These are phyloP conservation scores for Brettanomyces sp. DNA, from an alignment of 805 yeast genomes.

Conservation along the genomic window DNA sequence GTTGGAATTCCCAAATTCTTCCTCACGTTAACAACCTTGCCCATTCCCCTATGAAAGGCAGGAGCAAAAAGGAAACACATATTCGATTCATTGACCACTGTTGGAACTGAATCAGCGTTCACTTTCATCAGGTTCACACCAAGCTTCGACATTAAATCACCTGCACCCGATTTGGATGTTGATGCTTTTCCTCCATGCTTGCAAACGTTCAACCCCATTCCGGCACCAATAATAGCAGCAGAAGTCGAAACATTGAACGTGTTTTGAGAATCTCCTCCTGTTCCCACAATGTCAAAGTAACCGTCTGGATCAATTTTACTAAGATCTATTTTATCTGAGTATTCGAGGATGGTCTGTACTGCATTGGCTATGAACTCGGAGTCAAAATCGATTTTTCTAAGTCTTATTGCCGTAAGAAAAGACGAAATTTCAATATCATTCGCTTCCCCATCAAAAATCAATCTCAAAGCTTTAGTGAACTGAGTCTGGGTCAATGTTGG, in stretches of 20 bases:
- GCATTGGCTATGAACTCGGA: constrained; percentile 83
- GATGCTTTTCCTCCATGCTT: constrained; percentile 98
- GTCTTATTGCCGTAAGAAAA: constrained; percentile 69
- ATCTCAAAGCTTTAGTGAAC: constrained; percentile 49
- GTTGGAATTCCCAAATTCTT: constrained; percentile 80
- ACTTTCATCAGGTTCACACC: constrained; percentile 78
- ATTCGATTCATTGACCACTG: constrained; percentile 37
- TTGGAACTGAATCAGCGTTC: constrained; percentile 50
- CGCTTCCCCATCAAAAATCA: constrained; percentile 52
- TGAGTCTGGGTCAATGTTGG: constrained; percentile 58
- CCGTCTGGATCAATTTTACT: constrained; percentile 37
- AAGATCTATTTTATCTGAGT: constrained; percentile 46
- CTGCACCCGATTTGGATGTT: constrained; percentile 88
- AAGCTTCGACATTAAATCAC: constrained; percentile 72
- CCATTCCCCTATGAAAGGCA: constrained; percentile 89
- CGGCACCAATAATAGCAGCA: constrained; percentile 89
- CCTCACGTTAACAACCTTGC: constrained; percentile 69
- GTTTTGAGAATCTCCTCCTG: constrained; percentile 98
- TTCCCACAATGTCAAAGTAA: constrained; percentile 87
- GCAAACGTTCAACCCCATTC: constrained; percentile 71
- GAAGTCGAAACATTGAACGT: constrained; percentile 96
- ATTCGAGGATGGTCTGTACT: constrained; percentile 61
- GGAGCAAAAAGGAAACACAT: constrained; percentile 85
- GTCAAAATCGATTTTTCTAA: constrained; percentile 68
- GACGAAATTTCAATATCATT: constrained; percentile 66